A percentile compares a stretch with the other conserved stretches of the same genome.
Evolutionary conservation across 306 rosid species (phyloP).

Genomic region (Dalbergia cochinchinensis): DNA sequence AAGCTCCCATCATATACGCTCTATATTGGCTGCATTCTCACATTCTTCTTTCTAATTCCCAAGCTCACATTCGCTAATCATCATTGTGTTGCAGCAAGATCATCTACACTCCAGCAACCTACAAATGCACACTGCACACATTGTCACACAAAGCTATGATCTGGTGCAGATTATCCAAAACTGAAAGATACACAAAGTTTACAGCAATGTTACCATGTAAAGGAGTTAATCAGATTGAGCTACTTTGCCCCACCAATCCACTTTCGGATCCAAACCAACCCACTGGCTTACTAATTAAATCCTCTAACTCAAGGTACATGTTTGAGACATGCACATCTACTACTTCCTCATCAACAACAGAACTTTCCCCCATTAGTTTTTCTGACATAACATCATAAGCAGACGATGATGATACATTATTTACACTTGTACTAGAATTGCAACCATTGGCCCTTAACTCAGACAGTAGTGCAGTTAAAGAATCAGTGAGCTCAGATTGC

Average conservation of each 20-base stretch:
- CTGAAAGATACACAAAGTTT: neutral
- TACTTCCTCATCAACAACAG: conserved; percentile 51
- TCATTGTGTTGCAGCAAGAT: conserved; percentile 5
- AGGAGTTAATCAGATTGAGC: conserved; percentile 54
- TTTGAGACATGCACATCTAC: conserved; percentile 62
- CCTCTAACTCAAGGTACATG: conserved; percentile 78
- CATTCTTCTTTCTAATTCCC: too few relatives aligned
- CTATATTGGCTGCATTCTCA: too few relatives aligned
- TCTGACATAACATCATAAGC: conserved; percentile 66
- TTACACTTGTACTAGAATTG: neutral
- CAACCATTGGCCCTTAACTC: conserved; percentile 33
- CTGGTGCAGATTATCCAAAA: neutral
- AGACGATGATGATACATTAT: conserved; percentile 42
- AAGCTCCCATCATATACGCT: too few relatives aligned
- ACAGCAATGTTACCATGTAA: conserved; percentile 43
- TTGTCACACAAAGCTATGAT: conserved; percentile 26
- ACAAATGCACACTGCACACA: conserved; percentile 20
- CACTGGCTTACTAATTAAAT: conserved; percentile 69
- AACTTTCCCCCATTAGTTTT: conserved; percentile 50
- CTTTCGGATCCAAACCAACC: conserved; percentile 64
- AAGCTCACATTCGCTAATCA: conserved; percentile 12
- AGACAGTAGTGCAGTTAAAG: conserved; percentile 13
- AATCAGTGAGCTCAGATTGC: conserved; percentile 55
- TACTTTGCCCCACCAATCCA: conserved; percentile 63
- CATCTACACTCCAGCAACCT: conserved; percentile 36